Conservation (phyloP, 202 grass and related monocot species). For the Panicum virgatum region DNA sequence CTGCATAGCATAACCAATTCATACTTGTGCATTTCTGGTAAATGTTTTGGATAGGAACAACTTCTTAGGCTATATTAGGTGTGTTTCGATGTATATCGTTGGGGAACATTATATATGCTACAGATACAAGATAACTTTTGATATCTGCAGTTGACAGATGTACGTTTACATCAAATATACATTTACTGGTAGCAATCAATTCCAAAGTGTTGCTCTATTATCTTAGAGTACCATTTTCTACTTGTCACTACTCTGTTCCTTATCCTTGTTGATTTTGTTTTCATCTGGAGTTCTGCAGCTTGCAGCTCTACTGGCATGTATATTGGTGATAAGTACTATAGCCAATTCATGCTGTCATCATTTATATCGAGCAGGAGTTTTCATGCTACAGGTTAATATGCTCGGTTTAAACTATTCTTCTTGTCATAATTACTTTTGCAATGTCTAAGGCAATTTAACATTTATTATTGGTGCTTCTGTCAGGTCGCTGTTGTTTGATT, state of each 20-base stretch:
- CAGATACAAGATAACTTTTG: background rate
- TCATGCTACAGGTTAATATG: conserved; percentile 79
- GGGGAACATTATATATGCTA: conserved; percentile 2
- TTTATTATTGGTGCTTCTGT: too few species aligned
- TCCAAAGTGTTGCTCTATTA: background rate
- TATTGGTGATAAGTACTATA: conserved; percentile 42
- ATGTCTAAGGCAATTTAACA: too few species aligned
- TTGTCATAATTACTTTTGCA: conserved; percentile 19
- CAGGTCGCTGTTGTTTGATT: too few species aligned
- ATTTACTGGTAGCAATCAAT: conserved; percentile 6
- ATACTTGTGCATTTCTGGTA: background rate
- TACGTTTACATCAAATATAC: background rate
- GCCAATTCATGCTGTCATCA: conserved; percentile 33
- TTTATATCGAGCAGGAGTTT: conserved; percentile 58
- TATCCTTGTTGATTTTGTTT: conserved; percentile 19
- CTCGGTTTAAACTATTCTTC: conserved; percentile 17
- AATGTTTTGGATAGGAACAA: background rate
- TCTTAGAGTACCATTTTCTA: background rate
- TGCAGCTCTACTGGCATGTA: conserved; percentile 43
- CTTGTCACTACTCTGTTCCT: conserved; percentile 18
- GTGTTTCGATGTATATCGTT: conserved; percentile 22
- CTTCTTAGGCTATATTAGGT: background rate
- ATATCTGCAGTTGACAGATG: background rate
- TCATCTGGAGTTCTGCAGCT: conserved; percentile 35
- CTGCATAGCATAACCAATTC: conserved; percentile 46